Evolutionary conservation across 345 rosid species (phyloP).

Genomic region (Heritiera littoralis): DNA sequence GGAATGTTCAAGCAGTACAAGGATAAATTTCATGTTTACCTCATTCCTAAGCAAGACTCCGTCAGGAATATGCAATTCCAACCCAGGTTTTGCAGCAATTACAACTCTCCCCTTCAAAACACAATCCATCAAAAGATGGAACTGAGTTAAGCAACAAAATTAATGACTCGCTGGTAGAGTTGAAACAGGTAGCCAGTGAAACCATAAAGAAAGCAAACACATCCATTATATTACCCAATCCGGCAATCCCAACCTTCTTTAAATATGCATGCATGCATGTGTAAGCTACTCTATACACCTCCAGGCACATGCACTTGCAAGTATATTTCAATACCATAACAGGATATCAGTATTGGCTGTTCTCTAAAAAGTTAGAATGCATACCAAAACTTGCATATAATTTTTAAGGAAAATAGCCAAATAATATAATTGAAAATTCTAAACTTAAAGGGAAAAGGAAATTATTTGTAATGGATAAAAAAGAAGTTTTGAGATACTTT

Average conservation of each 20-base stretch:
- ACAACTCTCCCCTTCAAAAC: slow-evolving; percentile 44
- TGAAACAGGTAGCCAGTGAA: not conserved
- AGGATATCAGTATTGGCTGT: not conserved
- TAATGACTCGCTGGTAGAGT: not conserved
- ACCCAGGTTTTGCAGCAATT: slow-evolving; percentile 48
- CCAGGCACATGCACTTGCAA: not conserved
- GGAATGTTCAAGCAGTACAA: not conserved
- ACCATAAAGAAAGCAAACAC: not conserved
- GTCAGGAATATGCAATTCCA: slow-evolving; percentile 48
- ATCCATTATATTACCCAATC: not conserved
- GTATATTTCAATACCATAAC: not conserved
- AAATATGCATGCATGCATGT: not conserved
- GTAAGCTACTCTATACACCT: not conserved
- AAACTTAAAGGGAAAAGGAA: not conserved
- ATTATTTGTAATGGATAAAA: not conserved
- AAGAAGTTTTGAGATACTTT: not conserved
- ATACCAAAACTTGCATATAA: not conserved
- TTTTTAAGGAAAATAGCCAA: not conserved
- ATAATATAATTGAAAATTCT: not conserved
- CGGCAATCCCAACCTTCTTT: not conserved
- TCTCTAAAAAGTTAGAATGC: not conserved
- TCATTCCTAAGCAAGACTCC: slow-evolving; percentile 39
- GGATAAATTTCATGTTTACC: slow-evolving; percentile 28
- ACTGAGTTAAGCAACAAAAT: not conserved
- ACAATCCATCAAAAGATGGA: not conserved